A percentile compares a stretch with the other conserved stretches of the same genome.
Evolutionary conservation across 2,329 filamentous ascomycete species (phyloP).

Genomic region (Penicillium sp.): DNA sequence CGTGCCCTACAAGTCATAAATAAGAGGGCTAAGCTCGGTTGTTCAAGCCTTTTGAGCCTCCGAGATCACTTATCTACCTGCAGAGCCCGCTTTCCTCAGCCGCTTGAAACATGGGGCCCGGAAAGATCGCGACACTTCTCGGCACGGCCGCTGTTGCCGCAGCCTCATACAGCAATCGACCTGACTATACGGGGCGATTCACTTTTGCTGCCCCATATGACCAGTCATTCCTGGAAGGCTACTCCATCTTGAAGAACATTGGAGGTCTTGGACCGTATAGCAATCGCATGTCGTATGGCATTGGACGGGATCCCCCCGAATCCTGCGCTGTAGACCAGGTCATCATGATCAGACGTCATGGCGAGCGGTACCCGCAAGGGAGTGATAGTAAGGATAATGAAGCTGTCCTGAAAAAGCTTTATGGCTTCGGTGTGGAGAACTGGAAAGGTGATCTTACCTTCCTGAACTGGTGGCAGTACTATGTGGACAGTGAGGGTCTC

Average conservation of each 20-base stretch:
- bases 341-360: constrained; percentile 24
- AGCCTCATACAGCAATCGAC: background rate
- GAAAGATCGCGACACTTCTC: background rate
- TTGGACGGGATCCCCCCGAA: constrained; percentile 19
- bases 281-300: constrained; percentile 17
- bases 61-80: background rate
- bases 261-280: constrained; percentile 22
- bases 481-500: constrained; percentile 14
- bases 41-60: background rate
- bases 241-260: constrained; percentile 20
- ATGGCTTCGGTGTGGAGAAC: constrained; percentile 1
- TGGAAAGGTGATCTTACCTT: constrained; percentile 20
- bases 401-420: constrained; percentile 15
- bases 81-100: background rate
- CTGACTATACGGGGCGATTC: background rate
- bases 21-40: background rate
- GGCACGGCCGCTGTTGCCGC: background rate
- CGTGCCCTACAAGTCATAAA: background rate
- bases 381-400: constrained; percentile 10
- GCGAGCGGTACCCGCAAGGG: constrained; percentile 22
- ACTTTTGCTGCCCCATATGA: background rate
- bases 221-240: constrained; percentile 16
- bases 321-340: constrained; percentile 24
- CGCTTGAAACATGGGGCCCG: background rate
- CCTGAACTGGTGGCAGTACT: constrained; percentile 23